Conservation (phyloP, 257 asterid genomes). For the Ligustrum vulgare region DNA sequence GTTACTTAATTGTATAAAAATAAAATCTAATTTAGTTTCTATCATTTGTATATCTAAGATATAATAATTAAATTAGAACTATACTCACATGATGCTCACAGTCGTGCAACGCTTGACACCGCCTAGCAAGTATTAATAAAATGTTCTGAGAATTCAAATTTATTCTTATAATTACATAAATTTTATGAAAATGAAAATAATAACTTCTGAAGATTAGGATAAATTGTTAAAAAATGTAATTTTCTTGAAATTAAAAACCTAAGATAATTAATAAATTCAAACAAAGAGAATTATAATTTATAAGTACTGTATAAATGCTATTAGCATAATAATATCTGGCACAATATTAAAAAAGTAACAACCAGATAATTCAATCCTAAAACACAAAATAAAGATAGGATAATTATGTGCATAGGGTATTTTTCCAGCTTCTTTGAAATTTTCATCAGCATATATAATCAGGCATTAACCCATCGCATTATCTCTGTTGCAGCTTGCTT, state of each 20-base stretch:
- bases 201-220: neutral
- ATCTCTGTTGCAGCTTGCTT: constrained; percentile 70
- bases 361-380: neutral
- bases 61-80: no score
- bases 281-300: neutral
- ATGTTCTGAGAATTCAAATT: no score
- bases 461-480: constrained; percentile 45
- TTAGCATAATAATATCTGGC: neutral
- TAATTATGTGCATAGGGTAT: neutral
- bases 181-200: no score
- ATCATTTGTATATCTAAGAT: no score
- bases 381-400: neutral
- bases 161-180: no score
- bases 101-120: no score
- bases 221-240: no score
- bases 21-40: no score
- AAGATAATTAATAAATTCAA: neutral
- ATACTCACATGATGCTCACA: no score
- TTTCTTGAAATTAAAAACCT: no score
- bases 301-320: neutral
- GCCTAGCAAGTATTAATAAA: no score
- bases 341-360: neutral
- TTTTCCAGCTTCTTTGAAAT: neutral
- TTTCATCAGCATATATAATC: neutral
- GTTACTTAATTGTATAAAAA: no score